Base-by-base conservation (phyloP, 163 green algal species). In the Smithsoniella earleae region DNA sequence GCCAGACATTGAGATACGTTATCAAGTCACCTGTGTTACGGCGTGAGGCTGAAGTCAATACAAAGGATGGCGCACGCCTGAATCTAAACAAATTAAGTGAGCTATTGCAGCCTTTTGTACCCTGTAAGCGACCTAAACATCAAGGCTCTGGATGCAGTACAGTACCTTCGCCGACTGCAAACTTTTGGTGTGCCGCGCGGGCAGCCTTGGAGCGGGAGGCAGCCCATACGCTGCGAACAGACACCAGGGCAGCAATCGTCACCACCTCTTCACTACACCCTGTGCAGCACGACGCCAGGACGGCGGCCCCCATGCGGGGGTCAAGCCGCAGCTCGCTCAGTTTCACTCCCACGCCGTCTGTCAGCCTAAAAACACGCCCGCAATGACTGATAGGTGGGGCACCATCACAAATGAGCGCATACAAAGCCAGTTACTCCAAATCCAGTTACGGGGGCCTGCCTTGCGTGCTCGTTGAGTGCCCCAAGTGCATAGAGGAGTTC, bases 401-500 rank as follows among this genome's bases (percentile, higher is more conserved):
- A n/a, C n/a, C n/a, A n/a, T n/a, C n/a, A n/a, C n/a, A n/a, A n/a
- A n/a, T n/a, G n/a, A n/a, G n/a, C 40, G 13, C 40, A 49, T 13
- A 49, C 40, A 13, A 13, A 49, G 10, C 40, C 10, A 10, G 40
- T 13, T 49, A 13, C 40, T 49, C 40, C n/a, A n/a, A 49, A 49
- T 49, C 40, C 13, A 49, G 13, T 22, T 13, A 49, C 40, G 13
- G 37, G 2, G 49, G 16, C 49, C 2, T 22, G 77, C 78, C 73
- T 84, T 34, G 88, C 89, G 69, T 91, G 83, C 1, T 84, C 64
- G 58, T 94, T 91, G 20, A 99, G 80, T 25, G 89, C 91, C 0
- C 88, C 82, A 10, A 99, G 84, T 0, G 90, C 91, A 73, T 95
- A 87, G 69, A 99, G 84, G 34, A 88, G 81, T 85, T 99, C 94